Evolutionary conservation across 1,284 basidiomycete species (phyloP).

Genomic region (Violaceomyces palustris): DNA sequence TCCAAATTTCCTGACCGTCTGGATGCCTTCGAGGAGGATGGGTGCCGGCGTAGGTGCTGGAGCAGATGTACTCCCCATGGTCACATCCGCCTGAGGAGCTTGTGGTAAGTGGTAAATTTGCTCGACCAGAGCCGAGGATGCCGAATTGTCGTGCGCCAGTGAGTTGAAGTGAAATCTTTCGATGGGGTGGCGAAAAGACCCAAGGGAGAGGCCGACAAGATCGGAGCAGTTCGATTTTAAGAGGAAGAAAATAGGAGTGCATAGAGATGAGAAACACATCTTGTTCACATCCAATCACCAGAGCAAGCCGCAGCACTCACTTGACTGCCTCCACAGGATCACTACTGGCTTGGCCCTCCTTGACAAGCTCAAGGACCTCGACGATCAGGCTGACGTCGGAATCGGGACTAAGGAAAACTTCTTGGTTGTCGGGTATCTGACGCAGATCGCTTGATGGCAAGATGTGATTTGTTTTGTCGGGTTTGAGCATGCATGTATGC

Average conservation of each 20-base stretch:
- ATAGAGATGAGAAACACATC: no score
- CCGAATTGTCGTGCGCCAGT: conserved; percentile 84
- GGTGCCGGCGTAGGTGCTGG: conserved; percentile 24
- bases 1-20: conserved; percentile 45
- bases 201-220: not conserved
- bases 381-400: conserved; percentile 73
- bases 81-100: no score
- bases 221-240: not conserved
- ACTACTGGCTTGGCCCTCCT: conserved; percentile 60
- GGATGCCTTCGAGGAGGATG: conserved; percentile 29
- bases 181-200: conserved; percentile 52
- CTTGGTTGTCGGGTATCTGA: conserved; percentile 94
- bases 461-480: not conserved
- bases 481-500: not conserved
- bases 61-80: no score
- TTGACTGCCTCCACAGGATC: conserved; percentile 44
- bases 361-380: conserved; percentile 75
- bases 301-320: conserved; percentile 19
- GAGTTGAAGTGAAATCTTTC: conserved; percentile 90
- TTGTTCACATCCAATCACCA: no score
- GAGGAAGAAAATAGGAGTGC: not conserved
- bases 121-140: no score
- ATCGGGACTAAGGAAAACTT: conserved; percentile 75
- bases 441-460: conserved; percentile 65
- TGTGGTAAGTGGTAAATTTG: no score